A percentile compares a stretch with the other conserved stretches of the same genome.
phyloP scores from a whole-genome alignment of 2,329 filamentous ascomycete genomes.

The Ascochyta viciae-villosae region DNA sequence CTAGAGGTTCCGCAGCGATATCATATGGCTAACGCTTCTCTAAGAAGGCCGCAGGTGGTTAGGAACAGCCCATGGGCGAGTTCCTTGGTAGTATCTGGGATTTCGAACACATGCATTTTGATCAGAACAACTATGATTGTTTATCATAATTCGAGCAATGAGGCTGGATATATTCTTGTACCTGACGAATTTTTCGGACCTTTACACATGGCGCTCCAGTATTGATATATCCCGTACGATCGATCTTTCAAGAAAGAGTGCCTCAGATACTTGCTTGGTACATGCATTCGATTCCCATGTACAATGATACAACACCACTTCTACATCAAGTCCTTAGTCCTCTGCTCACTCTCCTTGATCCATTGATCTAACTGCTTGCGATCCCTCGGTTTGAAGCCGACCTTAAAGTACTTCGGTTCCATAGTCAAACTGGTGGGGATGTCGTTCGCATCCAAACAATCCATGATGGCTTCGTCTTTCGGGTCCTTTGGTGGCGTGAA shows the following conservation, averaged over 20 bases:
- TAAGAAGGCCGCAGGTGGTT: no score
- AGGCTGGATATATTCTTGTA: neutral
- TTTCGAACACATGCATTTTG: neutral
- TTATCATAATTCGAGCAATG: neutral
- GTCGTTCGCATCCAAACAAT: conserved; percentile 55
- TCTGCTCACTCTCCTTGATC: conserved; percentile 57
- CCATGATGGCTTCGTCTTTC: conserved; percentile 52
- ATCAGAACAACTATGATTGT: neutral
- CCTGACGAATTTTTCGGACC: neutral
- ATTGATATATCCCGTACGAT: neutral
- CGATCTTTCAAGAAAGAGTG: neutral
- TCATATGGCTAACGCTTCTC: no score
- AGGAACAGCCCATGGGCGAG: no score
- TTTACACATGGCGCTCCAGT: neutral
- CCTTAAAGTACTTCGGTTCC: conserved; percentile 60
- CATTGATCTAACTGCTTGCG: conserved; percentile 52
- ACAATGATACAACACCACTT: neutral
- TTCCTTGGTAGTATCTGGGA: neutral
- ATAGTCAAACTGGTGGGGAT: conserved; percentile 57
- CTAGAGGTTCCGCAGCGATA: no score
- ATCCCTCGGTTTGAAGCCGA: conserved; percentile 56
- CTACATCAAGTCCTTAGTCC: conserved; percentile 51
- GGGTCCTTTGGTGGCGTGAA: conserved; percentile 52
- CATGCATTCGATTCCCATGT: neutral
- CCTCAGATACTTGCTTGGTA: neutral